Conservation (phyloP, 805 yeast species). For the Pichia nakasei region DNA sequence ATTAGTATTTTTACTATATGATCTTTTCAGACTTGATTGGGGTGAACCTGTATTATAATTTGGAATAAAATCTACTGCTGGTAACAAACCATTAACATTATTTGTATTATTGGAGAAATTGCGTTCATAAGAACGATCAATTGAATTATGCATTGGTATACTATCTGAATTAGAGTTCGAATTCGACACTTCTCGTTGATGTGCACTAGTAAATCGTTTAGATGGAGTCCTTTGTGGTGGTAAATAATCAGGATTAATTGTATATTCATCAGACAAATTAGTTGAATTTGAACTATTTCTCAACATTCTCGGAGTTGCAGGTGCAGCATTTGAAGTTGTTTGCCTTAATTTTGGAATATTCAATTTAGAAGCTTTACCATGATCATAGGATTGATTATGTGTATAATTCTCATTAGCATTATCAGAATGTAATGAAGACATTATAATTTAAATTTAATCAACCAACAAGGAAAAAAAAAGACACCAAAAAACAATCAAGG, state of each 20-base stretch:
- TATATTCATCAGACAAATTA: constrained; percentile 18
- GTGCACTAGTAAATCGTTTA: constrained; percentile 13
- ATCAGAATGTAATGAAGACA: background rate
- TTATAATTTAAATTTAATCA: no score
- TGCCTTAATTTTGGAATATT: constrained; percentile 8
- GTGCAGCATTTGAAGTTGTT: constrained; percentile 30
- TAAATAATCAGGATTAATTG: constrained; percentile 15
- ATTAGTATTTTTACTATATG: background rate
- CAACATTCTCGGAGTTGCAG: constrained; percentile 66
- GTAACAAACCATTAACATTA: constrained; percentile 11
- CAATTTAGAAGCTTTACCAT: constrained; percentile 1
- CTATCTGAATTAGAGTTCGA: constrained; percentile 9
- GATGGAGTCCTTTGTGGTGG: constrained; percentile 15
- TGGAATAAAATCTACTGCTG: constrained; percentile 20
- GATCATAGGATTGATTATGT: background rate
- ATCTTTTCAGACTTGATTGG: background rate
- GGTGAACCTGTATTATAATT: constrained; percentile 5
- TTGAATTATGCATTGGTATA: background rate
- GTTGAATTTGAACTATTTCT: constrained; percentile 34
- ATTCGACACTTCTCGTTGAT: constrained; percentile 10
- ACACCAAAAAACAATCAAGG: no score
- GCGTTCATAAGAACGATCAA: no score
- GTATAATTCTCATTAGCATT: background rate
- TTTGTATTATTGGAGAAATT: background rate
- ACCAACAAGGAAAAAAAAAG: no score